Percentiles rank a stretch among this genome's conserved stretches.
These are phyloP conservation scores for Blastocystis sp. DNA, from an alignment of 352 stramenopile species.

Conservation along the genomic window DNA sequence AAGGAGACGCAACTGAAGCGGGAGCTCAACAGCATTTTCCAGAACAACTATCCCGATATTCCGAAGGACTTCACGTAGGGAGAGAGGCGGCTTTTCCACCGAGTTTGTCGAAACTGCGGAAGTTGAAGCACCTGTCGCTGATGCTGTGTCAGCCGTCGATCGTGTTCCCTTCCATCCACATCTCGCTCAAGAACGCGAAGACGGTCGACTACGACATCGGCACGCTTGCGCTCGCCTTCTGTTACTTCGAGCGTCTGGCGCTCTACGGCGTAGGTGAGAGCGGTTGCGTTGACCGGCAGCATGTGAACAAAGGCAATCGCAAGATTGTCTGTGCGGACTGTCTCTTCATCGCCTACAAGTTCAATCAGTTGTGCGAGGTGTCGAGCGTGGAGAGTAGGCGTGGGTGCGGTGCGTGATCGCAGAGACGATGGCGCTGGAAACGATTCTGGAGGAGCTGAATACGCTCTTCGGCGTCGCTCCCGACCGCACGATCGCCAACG, in stretches of 20 bases:
- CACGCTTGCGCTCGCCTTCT: constrained; percentile 33
- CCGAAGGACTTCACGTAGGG: background rate
- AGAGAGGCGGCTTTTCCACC: background rate
- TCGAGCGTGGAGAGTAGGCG: background rate
- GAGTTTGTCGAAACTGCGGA: constrained; percentile 38
- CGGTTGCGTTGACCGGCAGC: background rate
- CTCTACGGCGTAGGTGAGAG: constrained; percentile 3
- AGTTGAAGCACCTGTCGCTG: constrained; percentile 20
- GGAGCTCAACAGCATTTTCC: constrained; percentile 28
- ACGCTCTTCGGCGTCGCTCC: constrained; percentile 4
- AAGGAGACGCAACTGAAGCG: constrained; percentile 28
- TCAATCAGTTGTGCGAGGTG: constrained; percentile 40
- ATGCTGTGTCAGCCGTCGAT: constrained; percentile 31
- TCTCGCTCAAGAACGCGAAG: background rate
- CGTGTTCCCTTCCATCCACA: constrained; percentile 10
- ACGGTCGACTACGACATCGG: constrained; percentile 28
- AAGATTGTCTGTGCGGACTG: constrained; percentile 45
- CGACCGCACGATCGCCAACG: background rate
- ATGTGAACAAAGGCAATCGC: constrained; percentile 44
- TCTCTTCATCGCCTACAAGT: constrained; percentile 27
- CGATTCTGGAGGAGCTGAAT: constrained; percentile 16
- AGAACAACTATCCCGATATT: constrained; percentile 40
- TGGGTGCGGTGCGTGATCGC: background rate
- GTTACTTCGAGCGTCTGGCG: constrained; percentile 30
- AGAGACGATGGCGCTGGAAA: background rate